Base-by-base conservation (phyloP, 768 basidiomycete species). In the Multifurca ochricompacta region DNA sequence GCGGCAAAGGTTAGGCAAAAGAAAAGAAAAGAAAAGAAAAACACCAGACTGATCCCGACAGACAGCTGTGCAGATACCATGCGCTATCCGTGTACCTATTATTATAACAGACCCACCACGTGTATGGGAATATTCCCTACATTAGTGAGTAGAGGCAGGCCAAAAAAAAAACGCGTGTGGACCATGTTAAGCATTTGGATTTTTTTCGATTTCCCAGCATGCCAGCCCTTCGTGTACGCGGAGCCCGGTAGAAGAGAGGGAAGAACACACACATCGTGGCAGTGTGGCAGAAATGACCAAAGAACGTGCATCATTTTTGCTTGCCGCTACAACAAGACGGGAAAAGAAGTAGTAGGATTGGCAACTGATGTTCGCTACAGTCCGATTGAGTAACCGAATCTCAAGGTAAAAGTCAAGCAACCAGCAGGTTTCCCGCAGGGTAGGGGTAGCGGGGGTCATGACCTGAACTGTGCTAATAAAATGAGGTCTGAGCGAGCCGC, bases 161-260 rank as follows among this genome's bases (percentile, higher is more conserved):
- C n/a, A n/a, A n/a, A n/a, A n/a, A n/a, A n/a, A n/a, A n/a, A n/a
- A n/a, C n/a, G n/a, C n/a, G n/a, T n/a, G n/a, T n/a, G n/a, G n/a
- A n/a, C n/a, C n/a, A n/a, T n/a, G n/a, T n/a, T n/a, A n/a, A n/a
- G n/a, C n/a, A n/a, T n/a, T n/a, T n/a, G n/a, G n/a, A n/a, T n/a
- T n/a, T n/a, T n/a, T n/a, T n/a, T 42, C 27, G 41, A 42, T 23
- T 16, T 27, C n/a, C 23, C 23, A 27, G 11, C 25, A 25, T 25
- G 5, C 14, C 41, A n/a, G n/a, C n/a, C n/a, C n/a, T n/a, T 39
- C 21, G 19, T 18, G 9, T 35, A 14, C 27, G n/a, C 13, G 16
- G 36, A 23, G 30, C 18, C 44, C 16, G 36, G n/a, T n/a, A 46
- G n/a, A 40, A 32, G 32, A 27, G n/a, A 69, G 68, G 70, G n/a